Percentiles rank a stretch among this genome's conserved stretches.
Evolutionary conservation across 1,284 basidiomycete species (phyloP).

Genomic region (Tylopilus orsonianus): DNA sequence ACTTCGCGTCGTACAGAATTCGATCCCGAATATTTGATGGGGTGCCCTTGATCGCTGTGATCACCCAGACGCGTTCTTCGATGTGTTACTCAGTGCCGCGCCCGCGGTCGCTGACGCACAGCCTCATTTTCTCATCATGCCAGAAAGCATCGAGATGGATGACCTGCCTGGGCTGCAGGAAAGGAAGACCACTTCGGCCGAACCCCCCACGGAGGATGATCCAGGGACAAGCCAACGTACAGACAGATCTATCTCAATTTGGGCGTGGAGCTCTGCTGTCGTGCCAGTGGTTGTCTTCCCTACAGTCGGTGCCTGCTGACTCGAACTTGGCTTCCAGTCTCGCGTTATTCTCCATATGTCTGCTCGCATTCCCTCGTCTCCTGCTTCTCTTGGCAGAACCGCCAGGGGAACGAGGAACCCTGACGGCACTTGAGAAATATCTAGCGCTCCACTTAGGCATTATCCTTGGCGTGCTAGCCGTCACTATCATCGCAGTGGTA

Average conservation of each 20-base stretch:
- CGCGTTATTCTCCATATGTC: conserved; percentile 41
- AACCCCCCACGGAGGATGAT: conserved; percentile 1
- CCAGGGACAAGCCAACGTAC: conserved; percentile 2
- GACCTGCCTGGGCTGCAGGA: conserved; percentile 16
- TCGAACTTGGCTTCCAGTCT: conserved; percentile 34
- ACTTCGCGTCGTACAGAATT: too few species aligned
- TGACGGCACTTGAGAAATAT: conserved; percentile 68
- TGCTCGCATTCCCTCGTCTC: conserved; percentile 57
- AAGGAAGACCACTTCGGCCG: conserved; percentile 4
- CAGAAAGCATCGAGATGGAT: conserved; percentile 26
- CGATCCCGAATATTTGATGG: too few species aligned
- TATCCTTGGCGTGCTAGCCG: conserved; percentile 50
- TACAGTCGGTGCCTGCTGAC: conserved; percentile 2
- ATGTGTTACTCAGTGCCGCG: background rate
- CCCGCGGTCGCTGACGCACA: conserved; percentile 2
- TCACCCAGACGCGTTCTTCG: background rate
- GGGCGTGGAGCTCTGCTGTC: conserved; percentile 48
- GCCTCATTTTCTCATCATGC: conserved; percentile 16
- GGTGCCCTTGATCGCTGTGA: background rate
- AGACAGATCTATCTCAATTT: conserved; percentile 34
- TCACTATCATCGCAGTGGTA: conserved; percentile 62
- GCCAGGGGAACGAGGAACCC: conserved; percentile 39
- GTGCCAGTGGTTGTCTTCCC: conserved; percentile 31
- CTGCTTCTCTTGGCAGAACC: conserved; percentile 60
- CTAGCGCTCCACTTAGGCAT: conserved; percentile 63